Evolutionary conservation across 345 rosid species (phyloP).

Genomic region (Brassica carinata): DNA sequence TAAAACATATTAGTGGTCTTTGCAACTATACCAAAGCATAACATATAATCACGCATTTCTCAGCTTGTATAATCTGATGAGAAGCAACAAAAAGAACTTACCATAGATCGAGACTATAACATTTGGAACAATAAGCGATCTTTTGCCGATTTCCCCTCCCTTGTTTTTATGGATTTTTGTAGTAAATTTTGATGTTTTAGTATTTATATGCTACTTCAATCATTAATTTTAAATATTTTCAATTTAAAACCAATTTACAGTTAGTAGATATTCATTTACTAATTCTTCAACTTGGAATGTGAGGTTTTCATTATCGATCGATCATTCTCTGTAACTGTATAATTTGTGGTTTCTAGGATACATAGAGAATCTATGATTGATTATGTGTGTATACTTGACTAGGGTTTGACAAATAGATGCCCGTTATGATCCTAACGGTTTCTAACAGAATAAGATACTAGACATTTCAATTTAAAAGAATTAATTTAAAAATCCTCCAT

Average conservation of each 20-base stretch:
- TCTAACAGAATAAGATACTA: neutral
- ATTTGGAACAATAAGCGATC: conserved; percentile 18
- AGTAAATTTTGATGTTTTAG: neutral
- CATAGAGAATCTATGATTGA: neutral
- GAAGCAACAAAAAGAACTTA: conserved; percentile 33
- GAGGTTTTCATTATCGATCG: neutral
- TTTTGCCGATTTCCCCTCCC: too few relatives aligned
- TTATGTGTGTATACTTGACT: neutral
- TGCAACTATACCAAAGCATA: neutral
- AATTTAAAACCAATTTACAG: too few relatives aligned
- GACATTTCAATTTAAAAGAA: neutral
- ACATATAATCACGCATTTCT: neutral
- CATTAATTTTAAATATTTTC: too few relatives aligned
- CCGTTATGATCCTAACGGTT: neutral
- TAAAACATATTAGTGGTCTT: neutral
- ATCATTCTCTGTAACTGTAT: neutral
- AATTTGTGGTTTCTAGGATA: neutral
- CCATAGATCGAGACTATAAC: conserved; percentile 68
- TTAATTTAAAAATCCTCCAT: conserved; percentile 30
- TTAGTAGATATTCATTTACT: neutral
- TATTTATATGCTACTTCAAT: too few relatives aligned
- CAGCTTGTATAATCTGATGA: neutral
- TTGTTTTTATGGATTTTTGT: too few relatives aligned
- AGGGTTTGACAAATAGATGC: neutral
- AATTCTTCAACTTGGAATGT: neutral